These are phyloP conservation scores for Neoboletus magnificus DNA, from an alignment of 768 basidiomycete genomes.

Conservation along the genomic window DNA sequence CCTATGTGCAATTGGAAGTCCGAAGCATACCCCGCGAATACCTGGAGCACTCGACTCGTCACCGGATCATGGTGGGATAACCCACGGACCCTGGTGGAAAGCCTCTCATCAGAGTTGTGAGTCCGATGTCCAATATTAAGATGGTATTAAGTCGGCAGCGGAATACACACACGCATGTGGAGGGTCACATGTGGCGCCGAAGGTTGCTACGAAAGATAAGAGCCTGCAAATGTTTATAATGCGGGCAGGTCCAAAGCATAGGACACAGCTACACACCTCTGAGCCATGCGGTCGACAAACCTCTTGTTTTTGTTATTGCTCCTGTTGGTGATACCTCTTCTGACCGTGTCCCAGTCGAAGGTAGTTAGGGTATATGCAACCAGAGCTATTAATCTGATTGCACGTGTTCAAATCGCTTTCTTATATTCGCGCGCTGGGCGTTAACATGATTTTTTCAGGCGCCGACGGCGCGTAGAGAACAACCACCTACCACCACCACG, in stretches of 20 bases:
- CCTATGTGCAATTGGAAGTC: not conserved
- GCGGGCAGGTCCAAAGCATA: not conserved
- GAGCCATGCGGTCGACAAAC: conserved; percentile 9
- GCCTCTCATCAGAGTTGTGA: not conserved
- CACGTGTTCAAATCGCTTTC: conserved; percentile 14
- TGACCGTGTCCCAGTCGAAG: not conserved
- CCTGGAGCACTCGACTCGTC: too few species aligned
- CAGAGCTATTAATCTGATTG: not conserved
- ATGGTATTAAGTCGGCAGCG: not conserved
- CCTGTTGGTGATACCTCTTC: not conserved
- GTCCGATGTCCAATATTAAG: not conserved
- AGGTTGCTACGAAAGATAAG: not conserved
- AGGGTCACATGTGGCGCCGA: not conserved
- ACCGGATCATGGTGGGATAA: not conserved
- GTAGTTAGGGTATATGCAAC: not conserved
- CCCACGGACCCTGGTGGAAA: not conserved
- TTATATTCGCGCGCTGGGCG: conserved; percentile 7
- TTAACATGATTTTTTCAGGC: conserved; percentile 1
- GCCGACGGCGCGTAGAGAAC: conserved; percentile 2
- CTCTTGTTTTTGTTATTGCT: conserved; percentile 20
- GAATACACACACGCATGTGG: not conserved
- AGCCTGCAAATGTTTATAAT: conserved; percentile 12
- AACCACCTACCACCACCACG: conserved; percentile 9
- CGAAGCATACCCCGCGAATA: not conserved
- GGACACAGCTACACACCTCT: not conserved